Evolutionary conservation across 345 rosid genomes (phyloP).

Genomic region (Melaleuca alternifolia): DNA sequence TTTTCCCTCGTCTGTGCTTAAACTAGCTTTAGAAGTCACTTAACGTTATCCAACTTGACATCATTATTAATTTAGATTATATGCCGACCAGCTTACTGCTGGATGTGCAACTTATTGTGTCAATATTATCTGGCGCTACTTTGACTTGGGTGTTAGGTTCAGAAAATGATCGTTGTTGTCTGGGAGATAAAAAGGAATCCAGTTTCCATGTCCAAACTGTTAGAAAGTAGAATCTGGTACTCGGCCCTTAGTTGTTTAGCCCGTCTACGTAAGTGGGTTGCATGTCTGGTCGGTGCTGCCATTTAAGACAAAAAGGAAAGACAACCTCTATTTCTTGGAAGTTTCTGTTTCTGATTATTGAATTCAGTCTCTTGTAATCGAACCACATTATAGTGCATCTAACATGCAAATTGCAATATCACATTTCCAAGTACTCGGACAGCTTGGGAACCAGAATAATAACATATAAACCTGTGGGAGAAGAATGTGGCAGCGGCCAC

Average conservation of each 20-base stretch:
- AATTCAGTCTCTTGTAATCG: neutral
- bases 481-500: neutral
- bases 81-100: neutral
- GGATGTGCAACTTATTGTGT: neutral
- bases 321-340: neutral
- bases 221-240: neutral
- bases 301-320: neutral
- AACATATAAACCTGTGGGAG: neutral
- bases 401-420: neutral
- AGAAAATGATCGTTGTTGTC: neutral
- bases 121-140: neutral
- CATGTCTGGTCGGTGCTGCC: neutral
- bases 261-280: neutral
- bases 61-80: neutral
- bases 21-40: neutral
- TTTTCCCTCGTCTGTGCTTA: neutral
- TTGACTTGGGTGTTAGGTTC: neutral
- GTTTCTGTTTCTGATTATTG: neutral
- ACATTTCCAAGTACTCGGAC: neutral
- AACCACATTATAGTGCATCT: neutral
- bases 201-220: neutral
- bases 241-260: neutral
- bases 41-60: neutral
- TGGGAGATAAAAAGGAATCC: neutral
- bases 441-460: neutral